Evolutionary conservation across 1,284 basidiomycete genomes (phyloP).

Genomic region (Microbotryomycetes sp.): DNA sequence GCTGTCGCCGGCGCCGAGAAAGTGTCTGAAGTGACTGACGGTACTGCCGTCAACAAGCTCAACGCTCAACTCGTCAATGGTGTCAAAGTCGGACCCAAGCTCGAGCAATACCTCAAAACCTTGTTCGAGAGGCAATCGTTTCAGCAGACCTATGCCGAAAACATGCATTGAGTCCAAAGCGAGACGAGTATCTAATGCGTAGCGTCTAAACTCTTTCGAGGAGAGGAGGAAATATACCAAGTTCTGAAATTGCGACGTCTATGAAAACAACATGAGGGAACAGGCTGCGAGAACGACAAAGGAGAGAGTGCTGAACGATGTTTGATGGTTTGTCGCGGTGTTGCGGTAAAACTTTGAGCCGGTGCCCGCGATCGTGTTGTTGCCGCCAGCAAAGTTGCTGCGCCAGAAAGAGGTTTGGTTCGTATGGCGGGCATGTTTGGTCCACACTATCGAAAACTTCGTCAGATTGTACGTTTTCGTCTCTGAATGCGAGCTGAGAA

Average conservation of each 20-base stretch:
- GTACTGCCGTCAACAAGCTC: constrained; percentile 11
- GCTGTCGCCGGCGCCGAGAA: constrained; percentile 24
- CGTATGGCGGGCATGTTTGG: constrained; percentile 9
- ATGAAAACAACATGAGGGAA: not conserved
- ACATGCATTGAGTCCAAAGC: constrained; percentile 23
- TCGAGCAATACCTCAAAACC: constrained; percentile 13
- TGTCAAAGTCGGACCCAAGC: constrained; percentile 21
- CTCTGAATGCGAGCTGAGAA: not conserved
- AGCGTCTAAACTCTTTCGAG: too few relatives aligned
- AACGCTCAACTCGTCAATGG: constrained; percentile 9
- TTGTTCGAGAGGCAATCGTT: constrained; percentile 29
- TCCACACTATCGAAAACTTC: constrained; percentile 1
- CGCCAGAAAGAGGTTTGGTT: constrained; percentile 16
- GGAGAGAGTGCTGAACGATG: not conserved
- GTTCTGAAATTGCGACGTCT: too few relatives aligned
- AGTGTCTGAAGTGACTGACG: constrained; percentile 8
- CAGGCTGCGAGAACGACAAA: not conserved
- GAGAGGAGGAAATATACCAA: too few relatives aligned
- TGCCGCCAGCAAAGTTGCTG: constrained; percentile 3
- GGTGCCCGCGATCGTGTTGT: constrained; percentile 4
- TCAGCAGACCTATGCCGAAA: constrained; percentile 27
- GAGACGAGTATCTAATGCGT: too few relatives aligned
- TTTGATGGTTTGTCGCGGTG: not conserved
- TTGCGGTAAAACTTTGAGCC: not conserved
- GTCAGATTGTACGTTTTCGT: not conserved